Percentiles rank a stretch among this genome's conserved stretches.
phyloP scores from a whole-genome alignment of 2,329 filamentous ascomycete genomes.

The Colletotrichum cuscutae region DNA sequence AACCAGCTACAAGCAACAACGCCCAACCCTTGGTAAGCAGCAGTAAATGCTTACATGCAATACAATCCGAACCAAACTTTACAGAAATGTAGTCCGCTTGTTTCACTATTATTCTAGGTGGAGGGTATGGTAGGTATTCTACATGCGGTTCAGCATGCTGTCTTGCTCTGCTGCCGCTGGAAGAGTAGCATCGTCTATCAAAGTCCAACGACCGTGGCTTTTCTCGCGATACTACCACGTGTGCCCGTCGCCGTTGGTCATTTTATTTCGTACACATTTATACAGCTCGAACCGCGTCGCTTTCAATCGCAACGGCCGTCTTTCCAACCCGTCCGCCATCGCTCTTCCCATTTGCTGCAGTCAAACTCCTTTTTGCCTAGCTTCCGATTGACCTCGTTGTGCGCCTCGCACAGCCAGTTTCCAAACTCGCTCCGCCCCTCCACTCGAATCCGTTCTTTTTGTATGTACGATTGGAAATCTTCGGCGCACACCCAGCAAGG shows the following conservation, averaged over 20 bases:
- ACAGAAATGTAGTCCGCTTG: not conserved
- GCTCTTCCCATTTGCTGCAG: constrained; percentile 89
- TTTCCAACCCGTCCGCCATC: constrained; percentile 92
- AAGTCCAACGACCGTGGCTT: not conserved
- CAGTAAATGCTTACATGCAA: not conserved
- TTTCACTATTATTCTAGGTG: not conserved
- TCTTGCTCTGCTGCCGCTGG: not conserved
- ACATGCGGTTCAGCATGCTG: not conserved
- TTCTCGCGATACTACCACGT: not conserved
- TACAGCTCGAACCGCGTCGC: not conserved
- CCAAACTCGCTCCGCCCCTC: constrained; percentile 77
- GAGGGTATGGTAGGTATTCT: not conserved
- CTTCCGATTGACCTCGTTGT: constrained; percentile 90
- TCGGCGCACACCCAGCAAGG: constrained; percentile 96
- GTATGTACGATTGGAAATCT: constrained; percentile 88
- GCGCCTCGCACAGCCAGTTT: constrained; percentile 84
- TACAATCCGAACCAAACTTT: not conserved
- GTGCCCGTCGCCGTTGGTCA: not conserved
- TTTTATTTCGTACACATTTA: not conserved
- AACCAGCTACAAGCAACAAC: not conserved
- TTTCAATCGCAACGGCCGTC: constrained; percentile 69
- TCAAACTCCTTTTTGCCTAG: constrained; percentile 92
- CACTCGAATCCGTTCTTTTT: constrained; percentile 72
- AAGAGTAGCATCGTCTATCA: not conserved
- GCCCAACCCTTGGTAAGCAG: not conserved